Evolutionary conservation across 257 asterid species (phyloP).

Genomic region (Handroanthus guayacan): DNA sequence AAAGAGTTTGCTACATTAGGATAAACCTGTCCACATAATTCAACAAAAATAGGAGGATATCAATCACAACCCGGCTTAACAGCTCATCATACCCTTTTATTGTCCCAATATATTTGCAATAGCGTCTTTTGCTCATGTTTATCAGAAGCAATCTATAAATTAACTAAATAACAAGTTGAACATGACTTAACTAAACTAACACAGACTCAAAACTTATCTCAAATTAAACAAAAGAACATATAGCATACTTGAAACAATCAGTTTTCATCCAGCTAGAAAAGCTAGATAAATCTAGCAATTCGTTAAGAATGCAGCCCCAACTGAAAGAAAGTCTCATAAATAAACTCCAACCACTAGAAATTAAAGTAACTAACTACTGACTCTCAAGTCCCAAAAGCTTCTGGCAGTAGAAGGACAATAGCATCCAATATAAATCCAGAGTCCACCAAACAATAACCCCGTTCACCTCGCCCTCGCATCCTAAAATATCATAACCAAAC

Average conservation of each 20-base stretch:
- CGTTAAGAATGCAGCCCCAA: not conserved
- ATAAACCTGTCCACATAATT: conserved; percentile 1
- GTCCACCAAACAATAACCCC: not conserved
- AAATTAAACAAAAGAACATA: not conserved
- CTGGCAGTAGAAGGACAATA: not conserved
- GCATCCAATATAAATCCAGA: conserved; percentile 10
- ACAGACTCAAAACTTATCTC: not conserved
- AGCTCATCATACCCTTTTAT: not conserved
- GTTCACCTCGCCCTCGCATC: not conserved
- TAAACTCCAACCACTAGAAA: not conserved
- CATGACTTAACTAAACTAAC: not conserved
- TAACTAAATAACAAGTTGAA: conserved; percentile 21
- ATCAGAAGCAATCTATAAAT: not conserved
- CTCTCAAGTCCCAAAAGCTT: not conserved
- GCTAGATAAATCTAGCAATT: not conserved
- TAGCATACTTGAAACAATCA: not conserved
- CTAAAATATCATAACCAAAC: not conserved
- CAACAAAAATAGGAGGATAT: not conserved
- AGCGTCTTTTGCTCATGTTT: not conserved
- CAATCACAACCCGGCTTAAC: conserved; percentile 3
- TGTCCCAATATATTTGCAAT: conserved; percentile 2
- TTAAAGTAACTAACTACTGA: no score
- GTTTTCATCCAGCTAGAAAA: not conserved
- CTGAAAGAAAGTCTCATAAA: not conserved
- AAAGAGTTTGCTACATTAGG: conserved; percentile 23